Conservation (phyloP, 805 yeast species). For the Cyberlindnera misumaiensis region DNA sequence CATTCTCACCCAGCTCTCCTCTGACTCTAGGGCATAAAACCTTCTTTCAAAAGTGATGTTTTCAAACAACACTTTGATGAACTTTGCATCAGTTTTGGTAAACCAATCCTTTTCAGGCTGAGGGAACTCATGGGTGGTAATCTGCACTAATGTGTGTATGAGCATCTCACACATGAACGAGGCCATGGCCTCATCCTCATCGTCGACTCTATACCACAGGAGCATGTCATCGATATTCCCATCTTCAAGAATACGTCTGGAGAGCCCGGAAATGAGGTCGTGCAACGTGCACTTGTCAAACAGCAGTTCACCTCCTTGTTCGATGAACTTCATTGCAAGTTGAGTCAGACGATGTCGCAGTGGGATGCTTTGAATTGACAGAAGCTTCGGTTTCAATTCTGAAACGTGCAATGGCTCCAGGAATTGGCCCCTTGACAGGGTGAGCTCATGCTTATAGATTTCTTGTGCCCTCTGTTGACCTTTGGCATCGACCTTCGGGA, state of each 20-base stretch:
- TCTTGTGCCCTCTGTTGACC: background rate
- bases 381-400: background rate
- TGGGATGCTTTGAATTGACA: conserved; percentile 3
- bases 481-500: conserved; percentile 4
- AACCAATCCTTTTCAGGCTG: conserved; percentile 8
- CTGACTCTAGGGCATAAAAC: conserved; percentile 4
- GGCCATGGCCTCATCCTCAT: conserved; percentile 4
- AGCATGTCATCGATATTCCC: conserved; percentile 12
- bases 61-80: conserved; percentile 8
- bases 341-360: conserved; percentile 7
- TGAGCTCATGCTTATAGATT: conserved; percentile 15
- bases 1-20: conserved; percentile 3
- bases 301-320: background rate
- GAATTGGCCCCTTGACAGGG: conserved; percentile 8
- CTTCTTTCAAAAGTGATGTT: conserved; percentile 8
- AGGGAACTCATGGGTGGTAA: conserved; percentile 12
- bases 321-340: conserved; percentile 6
- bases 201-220: conserved; percentile 11
- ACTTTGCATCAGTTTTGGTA: conserved; percentile 1
- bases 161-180: conserved; percentile 5
- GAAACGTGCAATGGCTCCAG: background rate
- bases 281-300: background rate
- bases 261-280: background rate
- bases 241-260: conserved; percentile 1
- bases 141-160: conserved; percentile 8